Evolutionary conservation across 495 filamentous ascomycete genomes (phyloP), one percentile per base, ranked within the genome.

Genomic region (Aspergillus panamensis): DNA sequence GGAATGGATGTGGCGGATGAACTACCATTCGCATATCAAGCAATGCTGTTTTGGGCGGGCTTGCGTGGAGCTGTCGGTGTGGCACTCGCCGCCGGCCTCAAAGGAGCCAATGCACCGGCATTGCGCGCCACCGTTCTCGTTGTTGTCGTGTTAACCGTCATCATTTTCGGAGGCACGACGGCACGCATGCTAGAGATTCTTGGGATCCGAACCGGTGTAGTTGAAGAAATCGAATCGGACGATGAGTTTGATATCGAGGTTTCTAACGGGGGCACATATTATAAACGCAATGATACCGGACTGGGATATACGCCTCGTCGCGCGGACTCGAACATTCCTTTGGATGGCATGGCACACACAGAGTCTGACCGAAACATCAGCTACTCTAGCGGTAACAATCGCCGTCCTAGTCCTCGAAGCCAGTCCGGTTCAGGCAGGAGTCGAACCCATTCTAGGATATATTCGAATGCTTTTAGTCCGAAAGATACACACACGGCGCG

Each of bases 211-310:
- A 98, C 93, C 5, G 95, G 95, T 3, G 94, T 97, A 14, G 88
- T 96, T 2, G 94, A 98, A 63, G 94, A 98, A 70, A 83, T 95
- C 35, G 94, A 98, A 65, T 95, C 89, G 6, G 94, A 98, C 66
- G 94, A 98, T 69, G 94, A 98, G 66, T 98, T 98, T 62, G 94
- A 98, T 66, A 98, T 96, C 55, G 94, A 98, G 69, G 84, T 89
- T 39, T 83, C 91, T 55, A 76, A 81, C 30, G 85, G 85, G 19
- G 87, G 84, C 7, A 86, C 87, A 8, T 94, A 89, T 68, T 88
- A 89, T 70, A 92, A 92, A 70, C 82, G 81, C 58, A 82, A 84
- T 57, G 86, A 80, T 39, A 83, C 81, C 37, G 89, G 80, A 7
- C 77, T 92, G 40, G 92, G 91, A 31, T 88, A 90, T 61, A 86